Evolutionary conservation across 1,284 basidiomycete species (phyloP).

Genomic region (Tilletia caries): DNA sequence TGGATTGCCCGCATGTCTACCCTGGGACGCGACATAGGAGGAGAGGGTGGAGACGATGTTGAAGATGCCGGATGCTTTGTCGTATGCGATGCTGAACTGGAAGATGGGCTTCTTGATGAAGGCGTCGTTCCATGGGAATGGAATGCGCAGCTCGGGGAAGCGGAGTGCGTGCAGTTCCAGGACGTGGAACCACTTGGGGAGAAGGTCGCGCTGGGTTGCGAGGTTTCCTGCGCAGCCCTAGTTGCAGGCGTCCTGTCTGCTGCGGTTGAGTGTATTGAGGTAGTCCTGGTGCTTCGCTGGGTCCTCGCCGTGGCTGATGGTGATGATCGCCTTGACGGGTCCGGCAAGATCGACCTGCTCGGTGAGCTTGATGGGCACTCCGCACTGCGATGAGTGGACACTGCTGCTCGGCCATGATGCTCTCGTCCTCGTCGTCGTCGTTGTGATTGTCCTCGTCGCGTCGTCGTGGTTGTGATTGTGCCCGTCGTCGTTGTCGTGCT

Average conservation of each 20-base stretch:
- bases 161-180: constrained; percentile 93
- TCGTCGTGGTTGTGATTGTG: too few relatives aligned
- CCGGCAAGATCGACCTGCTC: constrained; percentile 78
- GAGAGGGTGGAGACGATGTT: constrained; percentile 93
- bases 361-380: constrained; percentile 62
- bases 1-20: constrained; percentile 47
- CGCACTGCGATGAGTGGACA: constrained; percentile 57
- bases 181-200: constrained; percentile 99
- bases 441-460: too few relatives aligned
- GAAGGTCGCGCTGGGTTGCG: constrained; percentile 72
- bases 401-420: constrained; percentile 31
- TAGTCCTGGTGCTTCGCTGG: constrained; percentile 76
- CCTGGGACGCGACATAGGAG: constrained; percentile 76
- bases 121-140: constrained; percentile 92
- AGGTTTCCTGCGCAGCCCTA: constrained; percentile 78
- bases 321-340: constrained; percentile 79
- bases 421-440: too few relatives aligned
- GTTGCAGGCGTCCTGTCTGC: constrained; percentile 83
- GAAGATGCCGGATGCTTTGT: constrained; percentile 96
- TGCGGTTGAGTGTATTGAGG: constrained; percentile 76
- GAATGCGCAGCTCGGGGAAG: constrained; percentile 91
- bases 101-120: constrained; percentile 87
- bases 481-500: too few relatives aligned
- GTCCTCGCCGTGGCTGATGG: constrained; percentile 87
- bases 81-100: constrained; percentile 93